Base-by-base conservation (phyloP, 495 filamentous ascomycete species). In the Aspergillus kassunensis region DNA sequence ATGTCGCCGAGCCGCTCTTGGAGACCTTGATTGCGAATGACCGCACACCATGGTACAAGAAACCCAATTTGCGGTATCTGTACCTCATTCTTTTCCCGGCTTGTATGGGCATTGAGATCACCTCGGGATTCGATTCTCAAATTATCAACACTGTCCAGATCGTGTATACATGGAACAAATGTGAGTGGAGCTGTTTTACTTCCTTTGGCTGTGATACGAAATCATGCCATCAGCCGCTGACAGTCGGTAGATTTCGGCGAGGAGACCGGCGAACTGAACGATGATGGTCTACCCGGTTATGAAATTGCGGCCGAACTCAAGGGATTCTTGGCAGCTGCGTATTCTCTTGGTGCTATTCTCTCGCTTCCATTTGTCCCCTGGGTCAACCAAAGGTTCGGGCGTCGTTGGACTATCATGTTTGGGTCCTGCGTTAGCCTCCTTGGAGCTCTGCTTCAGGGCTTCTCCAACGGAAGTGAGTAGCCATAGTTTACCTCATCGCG, bases 71-170 rank as follows among this genome's bases (percentile, higher is more conserved):
- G 29, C 72, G 84, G 31, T 46, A 54, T 29, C 66, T 88, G 53
- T 88, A 87, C 63, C 62, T 83, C 8, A 51, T 84, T 54, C 65
- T 89, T 49, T 80, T 85, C 56, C 81, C 83, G n/a, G 78, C 81
- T 9, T 76, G 79, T 56, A 84, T 87, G 67, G 84, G 85, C 10
- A 80, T 85, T 40, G 85, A 86, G 66, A 81, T 85, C 70, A 88
- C 84, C 1, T 85, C 82, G 20, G 84, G 85, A 1, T 88, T 87
- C 60, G 84, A 88, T 63, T 83, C 80, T 7, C 81, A 84, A 54
- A 81, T 88, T 61, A 85, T 88, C 68, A 88, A 87, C 53, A 79
- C 80, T 2, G 74, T 87, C 3, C 83, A 88, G 64, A 77, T 82
- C 25, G 77, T 85, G 15, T 64, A 70, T 7, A 67, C 70, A 6